Evolutionary conservation across 1,284 basidiomycete genomes (phyloP).

Genomic region (Peniophora sp.): DNA sequence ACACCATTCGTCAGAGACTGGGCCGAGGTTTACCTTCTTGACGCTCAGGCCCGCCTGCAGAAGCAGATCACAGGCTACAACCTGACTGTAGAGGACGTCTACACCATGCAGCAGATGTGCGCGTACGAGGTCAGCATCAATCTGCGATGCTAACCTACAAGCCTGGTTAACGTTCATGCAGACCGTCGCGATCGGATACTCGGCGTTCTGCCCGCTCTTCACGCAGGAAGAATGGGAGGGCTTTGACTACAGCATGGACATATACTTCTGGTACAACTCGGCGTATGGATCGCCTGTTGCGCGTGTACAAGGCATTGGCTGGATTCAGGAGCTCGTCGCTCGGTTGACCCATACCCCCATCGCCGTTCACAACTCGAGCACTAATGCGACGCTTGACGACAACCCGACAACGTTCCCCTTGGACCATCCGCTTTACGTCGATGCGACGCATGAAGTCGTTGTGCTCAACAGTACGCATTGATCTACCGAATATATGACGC

Average conservation of each 20-base stretch:
- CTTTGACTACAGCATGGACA: slow-evolving; percentile 62
- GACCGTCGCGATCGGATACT: slow-evolving; percentile 88
- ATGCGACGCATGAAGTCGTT: slow-evolving; percentile 82
- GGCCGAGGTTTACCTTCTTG: slow-evolving; percentile 63
- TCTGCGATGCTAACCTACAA: no score
- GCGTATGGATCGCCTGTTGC: slow-evolving; percentile 76
- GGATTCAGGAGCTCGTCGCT: slow-evolving; percentile 74
- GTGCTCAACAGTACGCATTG: slow-evolving; percentile 60
- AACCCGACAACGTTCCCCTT: slow-evolving; percentile 73
- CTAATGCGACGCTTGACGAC: slow-evolving; percentile 73
- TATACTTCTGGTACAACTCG: slow-evolving; percentile 56
- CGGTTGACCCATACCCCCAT: slow-evolving; percentile 75
- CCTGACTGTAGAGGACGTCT: slow-evolving; percentile 65
- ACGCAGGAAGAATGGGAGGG: slow-evolving; percentile 86
- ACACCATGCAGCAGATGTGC: slow-evolving; percentile 71
- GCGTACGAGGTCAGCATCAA: slow-evolving; percentile 65
- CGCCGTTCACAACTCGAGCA: slow-evolving; percentile 60
- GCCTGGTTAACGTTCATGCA: slow-evolving; percentile 18
- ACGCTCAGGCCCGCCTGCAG: slow-evolving; percentile 59
- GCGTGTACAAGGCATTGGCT: slow-evolving; percentile 79
- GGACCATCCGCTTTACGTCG: slow-evolving; percentile 74
- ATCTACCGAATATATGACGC: neutral
- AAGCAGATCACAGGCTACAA: slow-evolving; percentile 55
- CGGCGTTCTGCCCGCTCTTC: slow-evolving; percentile 85
- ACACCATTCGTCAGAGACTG: slow-evolving; percentile 51